Percentiles rank a stretch among this genome's conserved stretches.
Evolutionary conservation across 768 basidiomycete species (phyloP).

Genomic region (Collybia sordida): DNA sequence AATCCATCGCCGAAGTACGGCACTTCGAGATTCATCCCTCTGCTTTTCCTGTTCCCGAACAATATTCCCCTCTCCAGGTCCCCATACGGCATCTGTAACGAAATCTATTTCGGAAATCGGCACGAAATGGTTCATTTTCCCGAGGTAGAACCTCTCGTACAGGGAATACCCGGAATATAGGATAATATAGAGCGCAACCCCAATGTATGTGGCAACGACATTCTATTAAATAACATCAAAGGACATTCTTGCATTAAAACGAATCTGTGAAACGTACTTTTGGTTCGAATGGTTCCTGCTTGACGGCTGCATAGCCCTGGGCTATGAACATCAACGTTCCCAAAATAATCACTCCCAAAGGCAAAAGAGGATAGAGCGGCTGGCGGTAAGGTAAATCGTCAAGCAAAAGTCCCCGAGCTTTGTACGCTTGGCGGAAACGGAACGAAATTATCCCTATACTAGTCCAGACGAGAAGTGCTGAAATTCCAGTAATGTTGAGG

Average conservation of each 20-base stretch:
- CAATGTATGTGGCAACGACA: constrained; percentile 56
- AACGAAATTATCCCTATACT: constrained; percentile 54
- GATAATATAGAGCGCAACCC: constrained; percentile 43
- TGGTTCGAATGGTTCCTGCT: constrained; percentile 40
- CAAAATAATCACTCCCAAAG: constrained; percentile 48
- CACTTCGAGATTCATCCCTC: not conserved
- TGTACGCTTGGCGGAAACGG: constrained; percentile 64
- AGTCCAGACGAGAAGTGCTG: constrained; percentile 67
- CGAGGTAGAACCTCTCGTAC: constrained; percentile 34
- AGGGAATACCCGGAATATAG: constrained; percentile 44
- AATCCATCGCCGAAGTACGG: not conserved
- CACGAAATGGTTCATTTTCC: constrained; percentile 34
- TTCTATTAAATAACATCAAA: constrained; percentile 31
- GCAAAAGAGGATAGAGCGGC: constrained; percentile 53
- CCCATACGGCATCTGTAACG: constrained; percentile 56
- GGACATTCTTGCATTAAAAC: not conserved
- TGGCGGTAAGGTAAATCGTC: constrained; percentile 59
- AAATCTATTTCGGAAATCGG: constrained; percentile 46
- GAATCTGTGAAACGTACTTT: constrained; percentile 28
- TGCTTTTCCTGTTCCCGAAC: constrained; percentile 31
- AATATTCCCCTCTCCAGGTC: constrained; percentile 37
- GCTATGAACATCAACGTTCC: constrained; percentile 53
- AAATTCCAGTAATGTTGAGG: constrained; percentile 64
- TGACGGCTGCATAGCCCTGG: constrained; percentile 51
- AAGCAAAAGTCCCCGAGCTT: constrained; percentile 46